Percentiles rank a stretch among this genome's conserved stretches.
Evolutionary conservation across 176 grass and related monocot genomes (phyloP).

Genomic region (Zoysia japonica): DNA sequence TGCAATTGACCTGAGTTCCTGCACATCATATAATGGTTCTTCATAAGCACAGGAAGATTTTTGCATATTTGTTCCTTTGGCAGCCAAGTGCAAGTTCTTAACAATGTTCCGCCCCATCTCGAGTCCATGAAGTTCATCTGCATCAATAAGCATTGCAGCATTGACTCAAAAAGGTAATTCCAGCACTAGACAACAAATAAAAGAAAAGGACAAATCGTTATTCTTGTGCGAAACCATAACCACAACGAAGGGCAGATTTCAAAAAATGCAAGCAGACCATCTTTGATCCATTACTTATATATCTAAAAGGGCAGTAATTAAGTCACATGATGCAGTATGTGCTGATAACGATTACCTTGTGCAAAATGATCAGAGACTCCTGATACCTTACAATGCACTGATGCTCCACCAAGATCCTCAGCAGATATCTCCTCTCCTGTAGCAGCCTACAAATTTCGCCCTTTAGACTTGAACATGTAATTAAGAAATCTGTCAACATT

Average conservation of each 20-base stretch:
- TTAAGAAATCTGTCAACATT: slow-evolving; percentile 21
- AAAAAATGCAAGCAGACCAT: neutral
- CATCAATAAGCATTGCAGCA: slow-evolving; percentile 38
- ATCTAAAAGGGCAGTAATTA: neutral
- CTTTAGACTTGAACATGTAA: slow-evolving; percentile 41
- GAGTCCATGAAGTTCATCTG: slow-evolving; percentile 93
- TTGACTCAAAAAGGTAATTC: slow-evolving; percentile 27
- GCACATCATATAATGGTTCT: slow-evolving; percentile 82
- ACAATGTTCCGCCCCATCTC: slow-evolving; percentile 79
- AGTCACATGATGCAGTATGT: neutral
- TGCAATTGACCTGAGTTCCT: slow-evolving; percentile 84
- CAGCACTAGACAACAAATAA: neutral
- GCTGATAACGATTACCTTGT: slow-evolving; percentile 59
- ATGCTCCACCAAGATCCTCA: slow-evolving; percentile 98
- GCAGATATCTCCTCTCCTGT: slow-evolving; percentile 96
- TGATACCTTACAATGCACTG: slow-evolving; percentile 92
- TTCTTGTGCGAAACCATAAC: neutral
- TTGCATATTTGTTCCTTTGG: slow-evolving; percentile 50
- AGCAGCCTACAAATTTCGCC: slow-evolving; percentile 71
- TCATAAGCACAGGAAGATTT: slow-evolving; percentile 60
- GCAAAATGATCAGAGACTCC: slow-evolving; percentile 96
- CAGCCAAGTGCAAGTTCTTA: slow-evolving; percentile 86
- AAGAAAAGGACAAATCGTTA: neutral
- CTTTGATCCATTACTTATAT: neutral
- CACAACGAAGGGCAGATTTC: neutral